Evolutionary conservation across 2,329 filamentous ascomycete species (phyloP).

Genomic region (Thelonectria olida): DNA sequence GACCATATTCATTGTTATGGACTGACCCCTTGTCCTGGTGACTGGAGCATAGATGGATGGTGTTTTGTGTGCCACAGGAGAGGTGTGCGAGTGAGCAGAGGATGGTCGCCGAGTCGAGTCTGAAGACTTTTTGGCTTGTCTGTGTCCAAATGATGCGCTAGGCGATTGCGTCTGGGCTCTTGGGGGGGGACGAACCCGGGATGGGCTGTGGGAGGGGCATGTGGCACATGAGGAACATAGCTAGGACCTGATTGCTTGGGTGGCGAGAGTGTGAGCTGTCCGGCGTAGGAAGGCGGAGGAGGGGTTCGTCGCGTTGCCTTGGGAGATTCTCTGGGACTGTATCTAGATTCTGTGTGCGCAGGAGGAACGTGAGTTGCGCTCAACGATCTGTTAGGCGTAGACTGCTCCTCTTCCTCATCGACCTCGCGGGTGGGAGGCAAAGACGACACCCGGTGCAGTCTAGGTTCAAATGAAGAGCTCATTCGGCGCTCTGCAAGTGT

Average conservation of each 20-base stretch:
- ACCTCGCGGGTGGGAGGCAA: constrained; percentile 70
- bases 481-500: constrained; percentile 57
- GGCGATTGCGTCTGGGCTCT: constrained; percentile 72
- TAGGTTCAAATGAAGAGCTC: constrained; percentile 64
- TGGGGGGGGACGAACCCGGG: constrained; percentile 63
- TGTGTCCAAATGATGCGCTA: constrained; percentile 54
- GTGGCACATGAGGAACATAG: constrained; percentile 60
- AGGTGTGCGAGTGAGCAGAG: constrained; percentile 58
- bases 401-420: constrained; percentile 63
- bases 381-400: constrained; percentile 36
- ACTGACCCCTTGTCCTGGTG: constrained; percentile 60
- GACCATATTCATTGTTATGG: constrained; percentile 66
- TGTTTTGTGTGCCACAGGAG: constrained; percentile 43
- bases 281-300: constrained; percentile 54
- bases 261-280: constrained; percentile 60
- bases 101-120: constrained; percentile 64
- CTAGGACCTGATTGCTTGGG: constrained; percentile 63
- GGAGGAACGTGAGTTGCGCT: constrained; percentile 39
- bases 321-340: constrained; percentile 49
- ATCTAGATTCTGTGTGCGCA: constrained; percentile 46
- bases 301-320: constrained; percentile 56
- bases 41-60: constrained; percentile 42
- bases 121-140: constrained; percentile 41
- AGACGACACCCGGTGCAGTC: constrained; percentile 63
- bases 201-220: constrained; percentile 43